Conservation (phyloP, 768 basidiomycete genomes). For the Astraeus odoratus region DNA sequence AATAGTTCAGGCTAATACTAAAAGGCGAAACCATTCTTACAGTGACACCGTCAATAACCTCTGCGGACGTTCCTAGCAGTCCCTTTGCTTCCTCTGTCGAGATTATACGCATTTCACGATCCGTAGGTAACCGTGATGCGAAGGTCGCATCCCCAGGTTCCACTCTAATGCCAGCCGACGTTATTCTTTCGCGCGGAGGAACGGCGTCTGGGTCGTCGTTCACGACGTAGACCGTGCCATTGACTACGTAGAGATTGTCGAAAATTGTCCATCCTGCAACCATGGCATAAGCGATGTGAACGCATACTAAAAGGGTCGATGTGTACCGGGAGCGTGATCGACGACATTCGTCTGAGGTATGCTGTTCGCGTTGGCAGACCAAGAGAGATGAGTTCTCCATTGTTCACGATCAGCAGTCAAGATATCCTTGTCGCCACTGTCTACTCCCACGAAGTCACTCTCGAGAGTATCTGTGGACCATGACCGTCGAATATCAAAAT, state of each 20-base stretch:
- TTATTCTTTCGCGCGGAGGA: constrained; percentile 63
- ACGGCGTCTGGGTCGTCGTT: constrained; percentile 60
- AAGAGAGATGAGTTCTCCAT: constrained; percentile 33
- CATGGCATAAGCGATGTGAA: background rate
- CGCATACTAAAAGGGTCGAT: background rate
- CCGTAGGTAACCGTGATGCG: constrained; percentile 59
- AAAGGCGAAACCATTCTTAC: too few relatives aligned
- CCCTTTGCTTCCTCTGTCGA: constrained; percentile 55
- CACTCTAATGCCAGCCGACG: constrained; percentile 61
- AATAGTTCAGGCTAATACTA: background rate
- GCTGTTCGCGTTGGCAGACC: constrained; percentile 22
- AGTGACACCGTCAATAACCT: constrained; percentile 70
- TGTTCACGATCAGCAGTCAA: constrained; percentile 15
- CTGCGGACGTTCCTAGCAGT: constrained; percentile 69
- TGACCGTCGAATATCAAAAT: constrained; percentile 5
- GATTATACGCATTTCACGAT: constrained; percentile 75
- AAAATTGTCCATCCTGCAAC: constrained; percentile 82
- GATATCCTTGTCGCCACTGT: constrained; percentile 1
- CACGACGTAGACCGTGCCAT: constrained; percentile 80
- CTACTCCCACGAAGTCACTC: constrained; percentile 5
- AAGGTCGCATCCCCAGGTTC: constrained; percentile 49
- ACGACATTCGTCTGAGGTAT: constrained; percentile 61
- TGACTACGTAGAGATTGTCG: constrained; percentile 73
- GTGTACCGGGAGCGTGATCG: constrained; percentile 67
- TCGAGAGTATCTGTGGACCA: constrained; percentile 5